A percentile compares a stretch with the other conserved stretches of the same genome.
phyloP scores from a whole-genome alignment of 1,139 yeast genomes.

The Protomyces gravidus region DNA sequence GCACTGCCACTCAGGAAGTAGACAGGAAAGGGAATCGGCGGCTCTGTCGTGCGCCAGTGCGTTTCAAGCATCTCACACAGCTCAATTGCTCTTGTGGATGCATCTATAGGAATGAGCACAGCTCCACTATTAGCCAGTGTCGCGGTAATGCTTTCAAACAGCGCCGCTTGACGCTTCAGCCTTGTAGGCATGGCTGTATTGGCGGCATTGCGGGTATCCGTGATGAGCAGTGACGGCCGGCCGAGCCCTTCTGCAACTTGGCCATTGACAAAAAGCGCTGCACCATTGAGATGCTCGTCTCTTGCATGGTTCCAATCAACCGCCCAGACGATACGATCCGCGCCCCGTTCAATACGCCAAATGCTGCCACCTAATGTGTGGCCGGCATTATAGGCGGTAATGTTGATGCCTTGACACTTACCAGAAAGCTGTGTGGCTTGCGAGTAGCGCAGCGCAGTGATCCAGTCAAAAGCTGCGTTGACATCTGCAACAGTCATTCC shows the following conservation, averaged over 20 bases:
- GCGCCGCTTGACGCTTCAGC: conserved; percentile 55
- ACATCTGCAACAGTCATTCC: conserved; percentile 64
- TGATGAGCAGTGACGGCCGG: conserved; percentile 80
- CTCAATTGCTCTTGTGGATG: conserved; percentile 81
- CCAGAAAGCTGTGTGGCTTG: conserved; percentile 55
- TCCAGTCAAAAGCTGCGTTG: conserved; percentile 70
- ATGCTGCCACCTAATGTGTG: conserved; percentile 88
- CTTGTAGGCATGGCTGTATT: conserved; percentile 40
- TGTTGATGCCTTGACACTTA: conserved; percentile 54
- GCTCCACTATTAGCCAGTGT: conserved; percentile 70
- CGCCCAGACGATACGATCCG: conserved; percentile 78
- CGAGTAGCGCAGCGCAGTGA: conserved; percentile 67
- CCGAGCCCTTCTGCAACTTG: conserved; percentile 60
- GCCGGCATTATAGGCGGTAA: conserved; percentile 88
- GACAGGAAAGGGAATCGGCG: conserved; percentile 55
- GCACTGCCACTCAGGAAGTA: conserved; percentile 74
- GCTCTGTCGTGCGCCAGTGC: conserved; percentile 52
- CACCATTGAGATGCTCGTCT: conserved; percentile 76
- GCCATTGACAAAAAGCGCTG: conserved; percentile 57
- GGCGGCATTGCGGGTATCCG: conserved; percentile 59
- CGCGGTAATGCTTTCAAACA: conserved; percentile 59
- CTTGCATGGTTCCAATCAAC: conserved; percentile 94
- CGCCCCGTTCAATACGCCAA: conserved; percentile 71
- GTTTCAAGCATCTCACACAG: conserved; percentile 65
- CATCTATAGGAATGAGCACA: conserved; percentile 73